Percentiles rank a stretch among this genome's conserved stretches.
Conservation (phyloP, 2,329 filamentous ascomycete species). For the Paraphoma sp. region DNA sequence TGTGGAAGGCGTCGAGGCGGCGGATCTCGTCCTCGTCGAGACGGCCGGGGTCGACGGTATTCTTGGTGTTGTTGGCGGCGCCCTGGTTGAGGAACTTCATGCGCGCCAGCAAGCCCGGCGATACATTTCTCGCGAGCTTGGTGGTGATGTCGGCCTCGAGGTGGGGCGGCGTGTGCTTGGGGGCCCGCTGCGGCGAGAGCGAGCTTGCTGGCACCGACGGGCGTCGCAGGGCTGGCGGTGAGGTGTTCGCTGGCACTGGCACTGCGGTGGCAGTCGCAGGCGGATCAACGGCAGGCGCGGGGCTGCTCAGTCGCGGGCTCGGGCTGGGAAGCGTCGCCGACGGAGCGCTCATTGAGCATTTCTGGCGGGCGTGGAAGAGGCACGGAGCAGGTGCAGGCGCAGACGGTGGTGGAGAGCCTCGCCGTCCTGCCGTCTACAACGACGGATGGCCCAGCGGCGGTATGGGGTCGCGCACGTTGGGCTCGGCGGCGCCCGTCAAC, state of each 20-base stretch:
- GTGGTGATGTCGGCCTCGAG: slow-evolving; percentile 34
- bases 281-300: slow-evolving; percentile 19
- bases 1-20: slow-evolving; percentile 71
- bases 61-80: slow-evolving; percentile 42
- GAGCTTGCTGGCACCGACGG: background rate
- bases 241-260: slow-evolving; percentile 25
- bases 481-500: background rate
- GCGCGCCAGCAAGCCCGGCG: slow-evolving; percentile 53
- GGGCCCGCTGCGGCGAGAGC: slow-evolving; percentile 18
- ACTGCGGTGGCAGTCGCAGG: slow-evolving; percentile 24
- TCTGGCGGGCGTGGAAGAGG: slow-evolving; percentile 12
- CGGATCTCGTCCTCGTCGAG: slow-evolving; percentile 74
- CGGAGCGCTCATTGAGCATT: slow-evolving; percentile 35
- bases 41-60: slow-evolving; percentile 61
- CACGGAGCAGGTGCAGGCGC: slow-evolving; percentile 6
- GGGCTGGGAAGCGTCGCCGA: slow-evolving; percentile 17
- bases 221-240: slow-evolving; percentile 6
- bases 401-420: background rate
- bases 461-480: background rate
- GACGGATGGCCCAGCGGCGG: too few species aligned
- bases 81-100: slow-evolving; percentile 52
- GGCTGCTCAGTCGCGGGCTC: slow-evolving; percentile 18
- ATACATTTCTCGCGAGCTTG: slow-evolving; percentile 48
- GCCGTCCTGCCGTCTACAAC: background rate
- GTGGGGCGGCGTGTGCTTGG: slow-evolving; percentile 17